phyloP scores from a whole-genome alignment of 2,329 filamentous ascomycete species.

The Byssoonygena ceratinophila region DNA sequence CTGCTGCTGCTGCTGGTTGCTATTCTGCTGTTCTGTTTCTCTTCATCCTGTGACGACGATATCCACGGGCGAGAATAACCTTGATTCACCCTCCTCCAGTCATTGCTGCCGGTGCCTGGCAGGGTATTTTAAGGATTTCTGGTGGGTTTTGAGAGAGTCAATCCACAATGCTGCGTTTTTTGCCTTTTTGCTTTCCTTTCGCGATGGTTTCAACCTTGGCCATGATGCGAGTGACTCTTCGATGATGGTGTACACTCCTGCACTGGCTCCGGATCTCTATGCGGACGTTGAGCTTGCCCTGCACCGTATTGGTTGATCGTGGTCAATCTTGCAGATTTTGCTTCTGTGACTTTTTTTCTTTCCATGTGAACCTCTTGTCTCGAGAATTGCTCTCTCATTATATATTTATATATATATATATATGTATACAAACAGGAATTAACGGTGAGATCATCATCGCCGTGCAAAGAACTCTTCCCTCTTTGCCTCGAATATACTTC shows the following conservation, averaged over 20 bases:
- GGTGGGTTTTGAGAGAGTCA: background rate
- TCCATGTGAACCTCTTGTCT: slow-evolving; percentile 11
- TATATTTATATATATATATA: too few species aligned
- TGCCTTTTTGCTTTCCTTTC: background rate
- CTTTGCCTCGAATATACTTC: background rate
- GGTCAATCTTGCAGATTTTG: background rate
- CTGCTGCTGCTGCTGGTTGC: background rate
- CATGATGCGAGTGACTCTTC: background rate
- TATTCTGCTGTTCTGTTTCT: background rate
- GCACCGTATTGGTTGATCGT: slow-evolving; percentile 12
- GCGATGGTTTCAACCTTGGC: background rate
- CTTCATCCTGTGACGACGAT: slow-evolving; percentile 8
- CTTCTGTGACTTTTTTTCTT: background rate
- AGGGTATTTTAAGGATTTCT: background rate
- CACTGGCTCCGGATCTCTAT: background rate
- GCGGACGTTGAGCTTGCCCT: slow-evolving; percentile 4
- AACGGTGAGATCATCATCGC: background rate
- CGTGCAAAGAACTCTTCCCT: background rate
- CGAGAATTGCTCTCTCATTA: background rate
- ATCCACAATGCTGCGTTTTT: background rate
- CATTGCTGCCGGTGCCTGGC: slow-evolving; percentile 12
- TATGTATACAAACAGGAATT: too few species aligned
- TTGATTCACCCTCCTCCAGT: slow-evolving; percentile 8
- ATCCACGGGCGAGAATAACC: slow-evolving; percentile 1
- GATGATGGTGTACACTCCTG: slow-evolving; percentile 12